Base-by-base conservation (phyloP, 176 grass and related monocot genomes). In the Eragrostis nindensis region DNA sequence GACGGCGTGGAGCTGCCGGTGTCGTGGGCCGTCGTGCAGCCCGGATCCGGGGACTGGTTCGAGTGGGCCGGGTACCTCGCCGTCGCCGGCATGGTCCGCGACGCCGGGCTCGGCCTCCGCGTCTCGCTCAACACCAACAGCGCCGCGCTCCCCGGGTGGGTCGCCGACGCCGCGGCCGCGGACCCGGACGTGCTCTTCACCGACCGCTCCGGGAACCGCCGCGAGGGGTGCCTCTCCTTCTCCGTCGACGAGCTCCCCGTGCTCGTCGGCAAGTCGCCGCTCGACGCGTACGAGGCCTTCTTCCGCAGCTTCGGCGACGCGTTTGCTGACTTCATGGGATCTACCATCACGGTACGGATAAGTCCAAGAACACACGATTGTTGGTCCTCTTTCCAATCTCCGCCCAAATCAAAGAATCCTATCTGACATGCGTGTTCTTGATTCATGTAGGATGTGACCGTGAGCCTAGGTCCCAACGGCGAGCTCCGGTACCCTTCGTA, bases 401-500 rank as follows among this genome's bases (percentile, higher is more conserved):
- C 11, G 18, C 7, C 17, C 3, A 50, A 27, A 27, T 14, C 24
- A 27, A 14, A 11, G 11, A 47, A 8, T 21, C 24, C 0, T 6
- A n/a, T 16, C 9, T 57, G 49, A 29, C n/a, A 66, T 8, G 5
- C n/a, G 3, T 49, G 44, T 13, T 48, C 3, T 29, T 32, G 26
- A 16, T 7, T 6, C 17, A 19, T 48, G 2, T 55, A 97, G 95
- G 92, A 94, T 17, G 87, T 98, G 57, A 90, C 95, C 3, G 71
- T 98, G 56, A 79, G 95, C 6, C 86, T 98, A 10, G 95, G 95
- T 27, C 80, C 90, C 15, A 83, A 94, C 67, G 94, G 94, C 67
- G 94, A 92, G 86, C 89, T 97, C 78, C 80, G 91, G 41, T 97
- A 97, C 85, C 94, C 94, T 32, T 94, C 91, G 4, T 94, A 88